A percentile compares a stretch with the other conserved stretches of the same genome.
Evolutionary conservation across 2,329 filamentous ascomycete genomes (phyloP).

Genomic region (Botrytis paeoniae): DNA sequence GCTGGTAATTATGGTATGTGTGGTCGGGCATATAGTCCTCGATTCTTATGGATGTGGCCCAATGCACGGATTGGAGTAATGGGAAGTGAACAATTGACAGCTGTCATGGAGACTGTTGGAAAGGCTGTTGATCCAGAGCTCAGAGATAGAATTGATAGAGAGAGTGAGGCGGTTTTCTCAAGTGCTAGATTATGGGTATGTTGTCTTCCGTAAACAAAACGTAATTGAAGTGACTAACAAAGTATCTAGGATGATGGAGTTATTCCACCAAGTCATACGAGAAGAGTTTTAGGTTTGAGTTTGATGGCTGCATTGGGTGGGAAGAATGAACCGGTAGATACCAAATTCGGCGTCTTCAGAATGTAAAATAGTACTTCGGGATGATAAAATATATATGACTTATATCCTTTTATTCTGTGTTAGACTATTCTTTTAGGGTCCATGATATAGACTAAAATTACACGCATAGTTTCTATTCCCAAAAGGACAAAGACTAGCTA

Average conservation of each 20-base stretch:
- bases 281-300: conserved; percentile 69
- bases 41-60: conserved; percentile 96
- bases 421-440: neutral
- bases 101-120: conserved; percentile 94
- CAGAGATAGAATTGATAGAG: conserved; percentile 79
- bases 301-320: conserved; percentile 69
- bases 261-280: conserved; percentile 73
- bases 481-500: neutral
- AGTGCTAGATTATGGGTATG: conserved; percentile 80
- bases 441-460: neutral
- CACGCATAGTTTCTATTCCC: neutral
- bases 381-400: neutral
- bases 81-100: conserved; percentile 86
- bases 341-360: conserved; percentile 76
- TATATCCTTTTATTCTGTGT: neutral
- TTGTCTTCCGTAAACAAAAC: conserved; percentile 12
- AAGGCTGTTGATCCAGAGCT: conserved; percentile 77
- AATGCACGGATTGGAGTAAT: conserved; percentile 96
- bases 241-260: conserved; percentile 67
- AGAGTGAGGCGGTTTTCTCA: conserved; percentile 86
- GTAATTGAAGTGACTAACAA: conserved; percentile 11
- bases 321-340: conserved; percentile 58
- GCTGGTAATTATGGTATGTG: conserved; percentile 99
- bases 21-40: conserved; percentile 85
- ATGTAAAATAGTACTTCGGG: conserved; percentile 55